These are phyloP conservation scores for Diaporthe longicolla DNA, from an alignment of 2,329 filamentous ascomycete genomes.

Conservation along the genomic window DNA sequence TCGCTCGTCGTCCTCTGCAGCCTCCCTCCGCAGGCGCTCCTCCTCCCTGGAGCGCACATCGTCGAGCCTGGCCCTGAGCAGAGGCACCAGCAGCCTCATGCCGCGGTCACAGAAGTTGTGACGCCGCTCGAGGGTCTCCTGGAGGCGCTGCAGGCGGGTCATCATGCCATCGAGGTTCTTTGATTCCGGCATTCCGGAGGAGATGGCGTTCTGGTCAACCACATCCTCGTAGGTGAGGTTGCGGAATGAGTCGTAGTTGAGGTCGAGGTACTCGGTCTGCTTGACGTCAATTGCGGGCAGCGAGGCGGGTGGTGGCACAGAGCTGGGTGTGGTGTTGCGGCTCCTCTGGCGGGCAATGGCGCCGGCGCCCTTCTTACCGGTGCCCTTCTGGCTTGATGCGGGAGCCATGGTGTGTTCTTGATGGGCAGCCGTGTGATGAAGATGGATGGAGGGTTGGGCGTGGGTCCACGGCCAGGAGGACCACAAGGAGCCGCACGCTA, in stretches of 20 bases:
- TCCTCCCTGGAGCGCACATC: conserved; percentile 67
- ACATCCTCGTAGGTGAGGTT: conserved; percentile 78
- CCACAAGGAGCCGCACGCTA: not conserved
- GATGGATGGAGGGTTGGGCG: not conserved
- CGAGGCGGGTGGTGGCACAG: conserved; percentile 63
- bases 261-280: conserved; percentile 77
- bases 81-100: conserved; percentile 78
- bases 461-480: not conserved
- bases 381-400: conserved; percentile 71
- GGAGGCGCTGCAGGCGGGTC: conserved; percentile 73
- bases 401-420: conserved; percentile 65
- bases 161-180: conserved; percentile 75
- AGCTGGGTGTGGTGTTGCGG: conserved; percentile 83
- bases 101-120: conserved; percentile 78
- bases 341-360: conserved; percentile 76
- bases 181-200: conserved; percentile 73
- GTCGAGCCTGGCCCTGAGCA: conserved; percentile 73
- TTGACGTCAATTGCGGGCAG: conserved; percentile 69
- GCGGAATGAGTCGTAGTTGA: conserved; percentile 71
- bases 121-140: conserved; percentile 76
- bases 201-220: conserved; percentile 72
- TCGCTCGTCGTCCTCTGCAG: conserved; percentile 61
- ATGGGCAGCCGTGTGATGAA: conserved; percentile 6
- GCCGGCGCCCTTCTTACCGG: conserved; percentile 74
- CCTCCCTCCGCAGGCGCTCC: conserved; percentile 62